A percentile compares a stretch with the other conserved stretches of the same genome.
phyloP scores from a whole-genome alignment of 1,284 basidiomycete species.

The Leccinum laetum region DNA sequence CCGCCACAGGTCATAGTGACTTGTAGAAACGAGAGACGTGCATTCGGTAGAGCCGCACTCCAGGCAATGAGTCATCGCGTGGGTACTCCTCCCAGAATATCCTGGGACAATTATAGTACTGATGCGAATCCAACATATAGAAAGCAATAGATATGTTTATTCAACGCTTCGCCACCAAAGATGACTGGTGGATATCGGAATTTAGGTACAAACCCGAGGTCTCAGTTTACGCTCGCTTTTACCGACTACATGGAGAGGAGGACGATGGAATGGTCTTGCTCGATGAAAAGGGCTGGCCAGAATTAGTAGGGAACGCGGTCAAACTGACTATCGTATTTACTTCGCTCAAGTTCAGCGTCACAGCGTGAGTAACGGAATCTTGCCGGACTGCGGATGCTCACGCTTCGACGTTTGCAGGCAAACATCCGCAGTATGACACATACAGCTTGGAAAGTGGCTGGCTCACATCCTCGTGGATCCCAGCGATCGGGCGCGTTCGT shows the following conservation, averaged over 20 bases:
- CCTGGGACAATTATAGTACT: slow-evolving; percentile 5
- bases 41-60: slow-evolving; percentile 29
- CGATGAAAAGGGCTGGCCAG: slow-evolving; percentile 33
- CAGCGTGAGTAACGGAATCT: slow-evolving; percentile 27
- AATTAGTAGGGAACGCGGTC: slow-evolving; percentile 33
- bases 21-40: slow-evolving; percentile 30
- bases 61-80: slow-evolving; percentile 35
- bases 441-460: neutral
- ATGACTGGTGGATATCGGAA: slow-evolving; percentile 36
- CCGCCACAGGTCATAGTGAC: slow-evolving; percentile 34
- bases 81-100: slow-evolving; percentile 6
- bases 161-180: slow-evolving; percentile 34
- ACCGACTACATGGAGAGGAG: slow-evolving; percentile 31
- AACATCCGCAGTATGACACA: slow-evolving; percentile 24
- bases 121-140: slow-evolving; percentile 18
- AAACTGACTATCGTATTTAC: slow-evolving; percentile 32
- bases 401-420: slow-evolving; percentile 18
- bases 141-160: slow-evolving; percentile 32
- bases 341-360: slow-evolving; percentile 34
- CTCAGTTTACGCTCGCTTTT: slow-evolving; percentile 33
- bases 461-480: neutral
- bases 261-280: slow-evolving; percentile 32
- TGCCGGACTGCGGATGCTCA: slow-evolving; percentile 11
- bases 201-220: slow-evolving; percentile 33
- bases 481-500: neutral